phyloP scores from a whole-genome alignment of 2,329 filamentous ascomycete genomes.

The Didymella lethalis region DNA sequence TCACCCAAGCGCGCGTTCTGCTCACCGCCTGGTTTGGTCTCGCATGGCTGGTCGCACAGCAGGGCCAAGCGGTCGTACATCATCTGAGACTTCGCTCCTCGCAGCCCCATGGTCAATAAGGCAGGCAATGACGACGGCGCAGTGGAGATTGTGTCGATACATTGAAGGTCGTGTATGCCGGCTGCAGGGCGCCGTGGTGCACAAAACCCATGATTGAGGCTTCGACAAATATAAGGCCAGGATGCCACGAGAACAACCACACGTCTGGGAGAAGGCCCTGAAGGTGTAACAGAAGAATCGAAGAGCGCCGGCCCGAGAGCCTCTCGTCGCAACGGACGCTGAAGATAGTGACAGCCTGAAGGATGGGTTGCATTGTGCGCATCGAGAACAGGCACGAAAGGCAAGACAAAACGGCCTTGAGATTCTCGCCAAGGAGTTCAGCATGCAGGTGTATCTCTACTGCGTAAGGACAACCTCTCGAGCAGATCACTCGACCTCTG shows the following conservation, averaged over 20 bases:
- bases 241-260: constrained; percentile 22
- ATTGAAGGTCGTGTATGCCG: background rate
- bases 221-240: constrained; percentile 1
- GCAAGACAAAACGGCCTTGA: background rate
- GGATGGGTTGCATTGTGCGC: background rate
- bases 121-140: background rate
- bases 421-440: background rate
- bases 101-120: background rate
- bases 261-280: background rate
- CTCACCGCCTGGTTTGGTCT: constrained; percentile 17
- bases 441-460: constrained; percentile 8
- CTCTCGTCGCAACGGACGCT: background rate
- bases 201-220: background rate
- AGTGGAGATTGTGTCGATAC: constrained; percentile 13
- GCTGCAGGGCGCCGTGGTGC: constrained; percentile 15
- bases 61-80: constrained; percentile 14
- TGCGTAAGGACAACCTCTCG: background rate
- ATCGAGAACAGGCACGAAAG: background rate
- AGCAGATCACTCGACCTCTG: background rate
- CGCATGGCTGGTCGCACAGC: constrained; percentile 13
- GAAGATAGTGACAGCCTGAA: background rate
- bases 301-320: constrained; percentile 5
- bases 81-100: background rate
- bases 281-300: constrained; percentile 17
- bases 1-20: constrained; percentile 15